A percentile compares a stretch with the other conserved stretches of the same genome.
Evolutionary conservation across 176 grass and related monocot species (phyloP).

Genomic region (Saccharum spontaneum): DNA sequence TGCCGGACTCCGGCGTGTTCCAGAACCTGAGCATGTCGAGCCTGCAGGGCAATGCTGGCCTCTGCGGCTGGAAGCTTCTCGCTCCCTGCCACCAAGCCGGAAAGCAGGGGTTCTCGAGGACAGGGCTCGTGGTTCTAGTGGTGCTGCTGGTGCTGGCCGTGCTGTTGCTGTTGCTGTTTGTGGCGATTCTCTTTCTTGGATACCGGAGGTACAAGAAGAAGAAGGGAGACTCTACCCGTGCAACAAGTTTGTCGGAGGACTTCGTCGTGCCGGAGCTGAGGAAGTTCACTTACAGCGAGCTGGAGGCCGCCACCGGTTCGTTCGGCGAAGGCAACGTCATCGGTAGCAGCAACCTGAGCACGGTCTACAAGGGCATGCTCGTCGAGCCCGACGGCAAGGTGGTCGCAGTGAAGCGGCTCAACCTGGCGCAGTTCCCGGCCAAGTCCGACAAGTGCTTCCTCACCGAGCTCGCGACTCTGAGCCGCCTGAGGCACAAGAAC

Average conservation of each 20-base stretch:
- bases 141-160: slow-evolving; percentile 38
- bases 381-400: slow-evolving; percentile 35
- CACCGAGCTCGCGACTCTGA: slow-evolving; percentile 61
- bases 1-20: slow-evolving; percentile 71
- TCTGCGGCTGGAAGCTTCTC: slow-evolving; percentile 70
- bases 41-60: slow-evolving; percentile 65
- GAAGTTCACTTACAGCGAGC: slow-evolving; percentile 55
- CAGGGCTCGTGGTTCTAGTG: slow-evolving; percentile 42
- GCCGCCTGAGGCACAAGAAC: slow-evolving; percentile 78
- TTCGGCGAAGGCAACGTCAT: slow-evolving; percentile 69
- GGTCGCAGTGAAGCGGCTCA: slow-evolving; percentile 76
- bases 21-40: slow-evolving; percentile 45
- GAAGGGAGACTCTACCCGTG: background rate
- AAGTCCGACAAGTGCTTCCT: slow-evolving; percentile 82
- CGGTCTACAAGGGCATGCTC: slow-evolving; percentile 68
- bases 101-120: slow-evolving; percentile 42
- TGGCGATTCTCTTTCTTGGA: background rate
- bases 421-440: slow-evolving; percentile 83
- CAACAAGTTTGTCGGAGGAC: slow-evolving; percentile 6
- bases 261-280: slow-evolving; percentile 63
- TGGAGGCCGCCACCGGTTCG: slow-evolving; percentile 57
- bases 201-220: slow-evolving; percentile 44
- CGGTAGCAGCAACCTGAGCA: slow-evolving; percentile 79
- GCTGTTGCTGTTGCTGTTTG: slow-evolving; percentile 45
- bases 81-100: slow-evolving; percentile 41